A percentile compares a stretch with the other conserved stretches of the same genome.
Conservation (phyloP, 805 yeast genomes). For the Kluyveromyces starmeri region DNA sequence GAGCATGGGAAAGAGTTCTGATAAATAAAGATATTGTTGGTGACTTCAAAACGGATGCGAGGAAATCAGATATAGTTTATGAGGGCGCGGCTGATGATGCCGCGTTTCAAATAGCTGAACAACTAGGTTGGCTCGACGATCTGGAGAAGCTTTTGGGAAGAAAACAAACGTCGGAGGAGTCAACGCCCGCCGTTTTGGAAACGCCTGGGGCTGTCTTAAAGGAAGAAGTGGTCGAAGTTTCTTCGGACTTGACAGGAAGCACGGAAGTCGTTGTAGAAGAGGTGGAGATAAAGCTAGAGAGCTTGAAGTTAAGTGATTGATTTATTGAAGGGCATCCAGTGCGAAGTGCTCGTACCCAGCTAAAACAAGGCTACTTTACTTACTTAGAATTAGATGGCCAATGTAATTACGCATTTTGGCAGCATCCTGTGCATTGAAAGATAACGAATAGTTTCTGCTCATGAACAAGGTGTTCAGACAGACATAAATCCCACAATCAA, state of each 20-base stretch:
- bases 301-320: too few species aligned
- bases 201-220: neutral
- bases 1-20: conserved; percentile 46
- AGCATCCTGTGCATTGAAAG: conserved; percentile 65
- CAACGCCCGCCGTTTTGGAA: neutral
- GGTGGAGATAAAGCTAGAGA: too few species aligned
- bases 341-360: too few species aligned
- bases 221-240: neutral
- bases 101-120: conserved; percentile 42
- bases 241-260: too few species aligned
- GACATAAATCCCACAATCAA: conserved; percentile 91
- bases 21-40: conserved; percentile 77
- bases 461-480: conserved; percentile 66
- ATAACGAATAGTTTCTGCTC: conserved; percentile 40
- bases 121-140: conserved; percentile 59
- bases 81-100: conserved; percentile 61
- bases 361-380: neutral
- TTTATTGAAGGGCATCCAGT: too few species aligned
- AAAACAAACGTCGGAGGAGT: neutral
- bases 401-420: conserved; percentile 44
- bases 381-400: conserved; percentile 22
- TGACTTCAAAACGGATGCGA: conserved; percentile 43
- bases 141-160: conserved; percentile 34
- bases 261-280: conserved; percentile 1
- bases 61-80: conserved; percentile 53